Evolutionary conservation across 371 early-diverging fungal genomes (phyloP).

Genomic region (Dinochytrium kinnereticum): DNA sequence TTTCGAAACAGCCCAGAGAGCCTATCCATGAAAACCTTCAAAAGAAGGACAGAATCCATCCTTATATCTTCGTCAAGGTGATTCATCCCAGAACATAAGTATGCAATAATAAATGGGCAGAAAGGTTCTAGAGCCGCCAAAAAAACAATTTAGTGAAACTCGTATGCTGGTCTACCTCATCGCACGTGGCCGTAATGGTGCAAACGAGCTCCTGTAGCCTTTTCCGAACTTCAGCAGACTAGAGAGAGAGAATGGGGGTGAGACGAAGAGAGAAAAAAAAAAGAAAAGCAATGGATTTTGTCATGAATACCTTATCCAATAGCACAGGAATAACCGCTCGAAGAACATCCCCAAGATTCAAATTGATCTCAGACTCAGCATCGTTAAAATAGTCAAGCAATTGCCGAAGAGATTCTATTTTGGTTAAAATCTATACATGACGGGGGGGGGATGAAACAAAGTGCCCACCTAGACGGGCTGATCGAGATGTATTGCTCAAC

Average conservation of each 20-base stretch:
- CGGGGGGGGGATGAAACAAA: too few relatives aligned
- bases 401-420: not conserved
- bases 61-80: conserved; percentile 88
- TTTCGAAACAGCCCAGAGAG: conserved; percentile 25
- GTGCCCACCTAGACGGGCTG: conserved; percentile 69
- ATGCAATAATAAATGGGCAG: conserved; percentile 74
- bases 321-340: conserved; percentile 64
- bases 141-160: not conserved
- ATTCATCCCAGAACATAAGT: conserved; percentile 86
- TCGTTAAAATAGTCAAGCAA: conserved; percentile 50
- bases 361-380: conserved; percentile 65
- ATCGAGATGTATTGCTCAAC: conserved; percentile 77
- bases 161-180: conserved; percentile 13
- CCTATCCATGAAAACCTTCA: conserved; percentile 72
- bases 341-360: conserved; percentile 73
- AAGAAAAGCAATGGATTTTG: not conserved
- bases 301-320: conserved; percentile 68
- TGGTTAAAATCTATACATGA: not conserved
- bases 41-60: conserved; percentile 75
- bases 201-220: conserved; percentile 47
- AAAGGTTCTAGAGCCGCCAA: conserved; percentile 78
- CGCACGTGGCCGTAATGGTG: conserved; percentile 18
- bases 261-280: conserved; percentile 7
- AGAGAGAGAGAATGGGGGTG: conserved; percentile 8
- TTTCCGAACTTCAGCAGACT: conserved; percentile 62